Base-by-base conservation (phyloP, 2,329 filamentous ascomycete species). In the Cladosporium sp. region DNA sequence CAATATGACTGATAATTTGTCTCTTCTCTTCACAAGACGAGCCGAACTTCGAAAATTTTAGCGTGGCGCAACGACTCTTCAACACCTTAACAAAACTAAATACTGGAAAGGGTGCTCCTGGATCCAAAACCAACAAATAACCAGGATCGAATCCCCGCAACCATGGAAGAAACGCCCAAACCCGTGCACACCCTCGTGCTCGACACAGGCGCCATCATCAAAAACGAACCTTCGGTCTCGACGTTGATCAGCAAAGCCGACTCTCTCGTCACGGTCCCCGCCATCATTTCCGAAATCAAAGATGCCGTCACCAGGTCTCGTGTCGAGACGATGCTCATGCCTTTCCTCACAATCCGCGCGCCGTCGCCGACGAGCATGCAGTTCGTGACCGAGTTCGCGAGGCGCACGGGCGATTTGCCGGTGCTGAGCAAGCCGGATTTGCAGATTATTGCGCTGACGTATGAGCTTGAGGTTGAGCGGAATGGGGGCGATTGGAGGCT, bases 131-230 rank as follows among this genome's bases (percentile, higher is more conserved):
- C n/a, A n/a, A n/a, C n/a, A n/a, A n/a, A n/a, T n/a, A n/a, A n/a
- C n/a, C n/a, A n/a, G n/a, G 28, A 55, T 55, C 8, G 2, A n/a
- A n/a, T 12, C 14, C 2, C 4, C 11, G n/a, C 47, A 3, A 49
- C 15, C 34, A 64, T 64, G 61, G 59, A 47, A n/a, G 63, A 65
- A 38, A 26, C n/a, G 7, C 44, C 21, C 28, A 97, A 93, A 76
- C 85, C 89, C 0, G 88, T 96, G 59, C 89, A 96, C 80, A 90
- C 90, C 64, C 87, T 98, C 61, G 86, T 98, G 32, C 85, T 99
- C 71, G 95, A 99, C 76, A 91, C 95, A 3, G 94, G 93, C 30
- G 93, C 94, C 8, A 88, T 99, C 68, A 93, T 99, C 78, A 94
- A 94, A 77, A 97, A 97, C 80, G 90, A 95, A 70, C 92, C 94